phyloP scores from a whole-genome alignment of 1,284 basidiomycete species.

The Pseudozyma thailandica region DNA sequence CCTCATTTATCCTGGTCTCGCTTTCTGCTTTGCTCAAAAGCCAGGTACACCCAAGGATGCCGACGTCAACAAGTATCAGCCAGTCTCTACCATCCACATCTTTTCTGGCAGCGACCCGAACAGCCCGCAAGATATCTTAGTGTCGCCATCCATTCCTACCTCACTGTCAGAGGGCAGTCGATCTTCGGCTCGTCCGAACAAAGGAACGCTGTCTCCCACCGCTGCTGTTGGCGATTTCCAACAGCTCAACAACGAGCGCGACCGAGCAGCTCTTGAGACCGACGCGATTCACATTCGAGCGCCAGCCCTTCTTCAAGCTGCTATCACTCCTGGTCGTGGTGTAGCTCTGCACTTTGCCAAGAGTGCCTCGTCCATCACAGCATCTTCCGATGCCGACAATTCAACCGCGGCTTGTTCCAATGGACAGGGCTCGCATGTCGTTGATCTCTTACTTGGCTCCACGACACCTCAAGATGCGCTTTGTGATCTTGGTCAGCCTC shows the following conservation, averaged over 20 bases:
- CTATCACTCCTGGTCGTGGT: constrained; percentile 20
- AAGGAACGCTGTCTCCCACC: constrained; percentile 35
- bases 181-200: constrained; percentile 2
- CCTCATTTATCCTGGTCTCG: constrained; percentile 46
- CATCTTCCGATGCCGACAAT: constrained; percentile 11
- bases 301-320: constrained; percentile 21
- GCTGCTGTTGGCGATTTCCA: constrained; percentile 21
- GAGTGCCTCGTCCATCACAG: constrained; percentile 1
- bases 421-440: neutral
- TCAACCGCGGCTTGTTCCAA: neutral
- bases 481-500: constrained; percentile 41
- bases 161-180: neutral
- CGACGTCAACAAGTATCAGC: constrained; percentile 42
- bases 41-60: constrained; percentile 10
- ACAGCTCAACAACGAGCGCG: constrained; percentile 30
- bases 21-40: constrained; percentile 39
- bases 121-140: constrained; percentile 35
- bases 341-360: constrained; percentile 33
- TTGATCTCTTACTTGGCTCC: constrained; percentile 35
- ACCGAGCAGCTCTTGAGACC: constrained; percentile 35
- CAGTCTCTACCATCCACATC: constrained; percentile 45
- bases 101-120: constrained; percentile 37
- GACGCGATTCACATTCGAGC: constrained; percentile 41
- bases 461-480: constrained; percentile 50
- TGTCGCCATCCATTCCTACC: constrained; percentile 7